Base-by-base conservation (phyloP, 179 eudicot species). In the Beta corolliflora region DNA sequence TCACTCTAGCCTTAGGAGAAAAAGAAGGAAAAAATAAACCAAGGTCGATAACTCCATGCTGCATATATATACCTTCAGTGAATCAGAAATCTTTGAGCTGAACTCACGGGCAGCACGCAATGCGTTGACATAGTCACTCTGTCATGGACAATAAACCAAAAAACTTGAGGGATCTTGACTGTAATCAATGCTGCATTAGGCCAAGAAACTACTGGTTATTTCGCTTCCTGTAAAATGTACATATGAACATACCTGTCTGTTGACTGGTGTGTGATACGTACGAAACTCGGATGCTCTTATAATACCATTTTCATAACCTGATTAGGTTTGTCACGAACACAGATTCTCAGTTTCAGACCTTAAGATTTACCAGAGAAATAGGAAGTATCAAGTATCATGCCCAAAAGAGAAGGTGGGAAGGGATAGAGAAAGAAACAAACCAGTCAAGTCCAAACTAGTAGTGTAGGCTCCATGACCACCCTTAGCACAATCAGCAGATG, bases 391-490 rank as follows among this genome's bases (percentile, higher is more conserved):
- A 63, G 70, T 71, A 82, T 48, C 73, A 73, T 54, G 29, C 50
- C 53, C 10, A 72, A 56, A 25, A 23, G 36, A 23, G 9, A 36
- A 21, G 73, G 41, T 12, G 64, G 18, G 31, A 60, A 59, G 84
- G 60, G 59, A 50, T 76, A 63, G 70, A 75, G 46, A 66, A 76
- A 59, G 70, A 59, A 56, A 71, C 78, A 75, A 59, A 94, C 99
- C 96, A 60, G 80, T 84, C 80, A 96, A 91, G 79, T 96, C 97
- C 86, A 96, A 92, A 77, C 88, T 91, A 76, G 82, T 84, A 45
- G 97, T 87, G 88, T 96, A 96, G 76, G 99, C 99, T 75, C 99
- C 99, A 81, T 92, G 94, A 36, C 99, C 99, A 64, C 98, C 99
- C 86, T 94, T 96, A 58, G 99, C 97, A 88, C 99, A 96, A 81